A percentile compares a stretch with the other conserved stretches of the same genome.
phyloP scores from a whole-genome alignment of 768 basidiomycete genomes.

The Phlegmacium glaucopus region DNA sequence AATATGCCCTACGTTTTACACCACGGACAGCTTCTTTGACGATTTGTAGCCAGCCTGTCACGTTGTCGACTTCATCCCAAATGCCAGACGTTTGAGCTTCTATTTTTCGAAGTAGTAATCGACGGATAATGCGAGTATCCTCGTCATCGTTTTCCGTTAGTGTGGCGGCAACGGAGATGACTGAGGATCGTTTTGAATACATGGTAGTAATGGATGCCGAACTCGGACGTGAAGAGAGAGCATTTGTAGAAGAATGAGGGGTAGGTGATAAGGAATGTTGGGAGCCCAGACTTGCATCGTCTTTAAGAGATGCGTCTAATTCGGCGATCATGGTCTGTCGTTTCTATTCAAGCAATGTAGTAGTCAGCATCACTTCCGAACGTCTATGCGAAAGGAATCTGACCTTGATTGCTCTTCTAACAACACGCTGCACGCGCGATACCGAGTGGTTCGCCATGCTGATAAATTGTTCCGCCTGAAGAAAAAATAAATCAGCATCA shows the following conservation, averaged over 20 bases:
- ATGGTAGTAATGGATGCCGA: slow-evolving; percentile 40
- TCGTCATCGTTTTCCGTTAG: slow-evolving; percentile 58
- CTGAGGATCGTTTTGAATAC: slow-evolving; percentile 38
- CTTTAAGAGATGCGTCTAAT: slow-evolving; percentile 30
- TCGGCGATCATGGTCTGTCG: slow-evolving; percentile 44
- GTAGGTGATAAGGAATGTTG: slow-evolving; percentile 22
- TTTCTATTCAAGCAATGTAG: slow-evolving; percentile 34
- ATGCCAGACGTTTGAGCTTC: slow-evolving; percentile 51
- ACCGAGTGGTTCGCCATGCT: slow-evolving; percentile 53
- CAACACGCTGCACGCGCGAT: slow-evolving; percentile 52
- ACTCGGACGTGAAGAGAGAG: slow-evolving; percentile 36
- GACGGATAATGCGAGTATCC: slow-evolving; percentile 57
- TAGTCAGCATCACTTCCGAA: background rate
- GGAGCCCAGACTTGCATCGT: slow-evolving; percentile 12
- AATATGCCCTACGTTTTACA: slow-evolving; percentile 46
- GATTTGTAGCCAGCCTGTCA: slow-evolving; percentile 56
- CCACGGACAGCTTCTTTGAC: slow-evolving; percentile 62
- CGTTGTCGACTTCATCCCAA: slow-evolving; percentile 62
- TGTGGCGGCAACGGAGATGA: slow-evolving; percentile 47
- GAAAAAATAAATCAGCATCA: slow-evolving; percentile 1
- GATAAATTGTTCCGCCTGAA: slow-evolving; percentile 56
- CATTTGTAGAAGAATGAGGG: slow-evolving; percentile 25
- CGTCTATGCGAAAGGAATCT: slow-evolving; percentile 11
- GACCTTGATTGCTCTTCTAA: slow-evolving; percentile 55
- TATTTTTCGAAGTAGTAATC: slow-evolving; percentile 65